Percentiles rank a stretch among this genome's conserved stretches.
Conservation (phyloP, 805 yeast genomes). For the Phaffomyces thermotolerans region DNA sequence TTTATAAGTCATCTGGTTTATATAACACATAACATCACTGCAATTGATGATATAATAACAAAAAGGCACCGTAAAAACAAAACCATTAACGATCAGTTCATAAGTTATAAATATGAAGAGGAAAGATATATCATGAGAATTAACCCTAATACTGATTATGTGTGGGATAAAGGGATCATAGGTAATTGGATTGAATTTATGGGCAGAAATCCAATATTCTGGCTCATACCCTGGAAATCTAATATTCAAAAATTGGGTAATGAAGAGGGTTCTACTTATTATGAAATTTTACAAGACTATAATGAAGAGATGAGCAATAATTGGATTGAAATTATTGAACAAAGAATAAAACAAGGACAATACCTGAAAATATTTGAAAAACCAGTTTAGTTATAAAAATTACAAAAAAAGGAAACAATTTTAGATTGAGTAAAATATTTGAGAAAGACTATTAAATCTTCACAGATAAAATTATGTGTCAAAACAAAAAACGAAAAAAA, state of each 20-base stretch:
- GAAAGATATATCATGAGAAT: slow-evolving; percentile 35
- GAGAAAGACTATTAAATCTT: too few species aligned
- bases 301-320: slow-evolving; percentile 18
- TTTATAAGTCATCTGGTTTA: slow-evolving; percentile 37
- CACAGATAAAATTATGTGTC: too few species aligned
- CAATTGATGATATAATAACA: slow-evolving; percentile 49
- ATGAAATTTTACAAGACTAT: slow-evolving; percentile 24
- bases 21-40: slow-evolving; percentile 42
- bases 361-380: slow-evolving; percentile 7
- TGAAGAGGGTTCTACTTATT: slow-evolving; percentile 5
- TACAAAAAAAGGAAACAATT: neutral
- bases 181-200: slow-evolving; percentile 24
- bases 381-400: neutral
- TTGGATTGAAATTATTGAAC: slow-evolving; percentile 17
- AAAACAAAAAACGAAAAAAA: neutral
- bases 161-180: slow-evolving; percentile 17
- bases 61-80: slow-evolving; percentile 24
- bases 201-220: slow-evolving; percentile 22
- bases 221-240: slow-evolving; percentile 26
- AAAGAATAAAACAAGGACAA: slow-evolving; percentile 25
- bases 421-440: too few species aligned
- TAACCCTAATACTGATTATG: slow-evolving; percentile 12
- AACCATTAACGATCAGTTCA: slow-evolving; percentile 18
- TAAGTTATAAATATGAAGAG: slow-evolving; percentile 27
- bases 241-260: slow-evolving; percentile 4